A percentile compares a stretch with the other conserved stretches of the same genome.
Evolutionary conservation across 2,329 filamentous ascomycete genomes (phyloP).

Genomic region (Cladosporium oxysporum): DNA sequence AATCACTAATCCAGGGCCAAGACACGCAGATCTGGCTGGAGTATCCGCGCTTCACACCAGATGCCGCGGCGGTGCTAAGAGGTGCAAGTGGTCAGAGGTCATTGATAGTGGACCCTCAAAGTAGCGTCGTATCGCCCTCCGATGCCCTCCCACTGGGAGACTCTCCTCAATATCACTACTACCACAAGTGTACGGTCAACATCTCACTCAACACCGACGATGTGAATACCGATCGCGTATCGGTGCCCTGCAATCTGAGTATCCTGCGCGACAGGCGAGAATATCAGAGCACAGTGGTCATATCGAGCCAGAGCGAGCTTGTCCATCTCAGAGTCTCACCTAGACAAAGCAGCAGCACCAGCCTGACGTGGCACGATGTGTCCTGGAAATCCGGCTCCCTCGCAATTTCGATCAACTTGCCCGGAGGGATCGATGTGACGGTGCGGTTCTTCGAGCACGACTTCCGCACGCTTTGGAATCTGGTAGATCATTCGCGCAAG

Average conservation of each 20-base stretch:
- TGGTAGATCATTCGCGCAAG: constrained; percentile 81
- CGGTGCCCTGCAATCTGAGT: constrained; percentile 74
- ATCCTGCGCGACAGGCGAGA: constrained; percentile 70
- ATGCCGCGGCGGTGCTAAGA: constrained; percentile 69
- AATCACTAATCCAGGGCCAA: constrained; percentile 71
- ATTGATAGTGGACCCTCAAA: neutral
- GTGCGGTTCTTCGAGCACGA: constrained; percentile 74
- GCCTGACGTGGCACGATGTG: constrained; percentile 76
- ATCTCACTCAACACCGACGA: constrained; percentile 74
- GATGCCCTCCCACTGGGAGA: constrained; percentile 78
- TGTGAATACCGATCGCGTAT: constrained; percentile 65
- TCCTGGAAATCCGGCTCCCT: constrained; percentile 71
- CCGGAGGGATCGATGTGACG: constrained; percentile 72
- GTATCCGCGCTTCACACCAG: constrained; percentile 72
- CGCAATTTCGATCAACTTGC: constrained; percentile 68
- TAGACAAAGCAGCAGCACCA: constrained; percentile 53
- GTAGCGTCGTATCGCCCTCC: constrained; percentile 48
- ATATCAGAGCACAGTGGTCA: constrained; percentile 68
- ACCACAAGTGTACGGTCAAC: constrained; percentile 74
- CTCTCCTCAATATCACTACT: constrained; percentile 67
- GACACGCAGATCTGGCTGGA: constrained; percentile 81
- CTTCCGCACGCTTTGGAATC: constrained; percentile 75
- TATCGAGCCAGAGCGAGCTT: constrained; percentile 77
- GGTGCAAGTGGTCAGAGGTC: constrained; percentile 48
- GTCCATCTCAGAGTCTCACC: constrained; percentile 72